Evolutionary conservation across 2,329 filamentous ascomycete species (phyloP).

Genomic region (Fusarium citri): DNA sequence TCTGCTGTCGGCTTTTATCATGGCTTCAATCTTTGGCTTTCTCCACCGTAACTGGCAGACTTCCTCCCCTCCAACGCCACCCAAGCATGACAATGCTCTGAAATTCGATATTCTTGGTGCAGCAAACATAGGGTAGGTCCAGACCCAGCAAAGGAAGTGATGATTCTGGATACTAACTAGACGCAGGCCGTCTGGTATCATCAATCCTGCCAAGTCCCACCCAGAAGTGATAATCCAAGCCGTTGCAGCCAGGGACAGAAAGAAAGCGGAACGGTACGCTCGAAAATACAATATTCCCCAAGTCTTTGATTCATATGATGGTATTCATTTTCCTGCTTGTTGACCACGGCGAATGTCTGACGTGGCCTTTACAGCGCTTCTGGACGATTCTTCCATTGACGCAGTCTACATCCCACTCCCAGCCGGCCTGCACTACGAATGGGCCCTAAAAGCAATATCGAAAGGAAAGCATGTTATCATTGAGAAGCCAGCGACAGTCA

Average conservation of each 20-base stretch:
- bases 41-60: background rate
- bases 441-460: background rate
- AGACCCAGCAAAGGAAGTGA: background rate
- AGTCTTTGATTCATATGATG: background rate
- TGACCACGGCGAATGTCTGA: too few relatives aligned
- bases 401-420: conserved; percentile 4
- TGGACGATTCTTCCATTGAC: background rate
- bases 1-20: background rate
- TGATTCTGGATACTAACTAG: background rate
- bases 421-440: background rate
- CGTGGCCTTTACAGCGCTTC: background rate
- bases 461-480: background rate
- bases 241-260: background rate
- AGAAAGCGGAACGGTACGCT: background rate
- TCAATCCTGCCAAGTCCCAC: background rate
- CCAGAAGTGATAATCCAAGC: background rate
- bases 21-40: background rate
- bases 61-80: background rate
- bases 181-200: background rate
- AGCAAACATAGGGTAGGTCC: background rate
- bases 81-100: background rate
- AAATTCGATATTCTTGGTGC: conserved; percentile 9
- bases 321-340: too few relatives aligned
- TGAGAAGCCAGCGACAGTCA: background rate
- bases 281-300: background rate